Evolutionary conservation across 208 protist genomes (phyloP).

Genomic region (Acanthamoeba culbertsoni): DNA sequence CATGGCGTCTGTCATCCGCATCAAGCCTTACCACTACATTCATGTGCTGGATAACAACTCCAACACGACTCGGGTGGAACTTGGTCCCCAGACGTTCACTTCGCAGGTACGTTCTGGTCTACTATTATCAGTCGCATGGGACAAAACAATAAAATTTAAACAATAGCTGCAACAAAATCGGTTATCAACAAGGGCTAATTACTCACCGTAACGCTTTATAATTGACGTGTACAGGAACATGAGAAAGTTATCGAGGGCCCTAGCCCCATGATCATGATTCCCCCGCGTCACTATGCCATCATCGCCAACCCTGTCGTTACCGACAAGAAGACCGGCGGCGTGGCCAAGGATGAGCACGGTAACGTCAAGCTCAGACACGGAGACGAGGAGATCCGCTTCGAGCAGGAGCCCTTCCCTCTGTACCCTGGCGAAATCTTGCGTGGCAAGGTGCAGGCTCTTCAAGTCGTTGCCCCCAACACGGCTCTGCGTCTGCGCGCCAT

Average conservation of each 20-base stretch:
- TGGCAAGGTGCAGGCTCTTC: conserved; percentile 69
- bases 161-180: too few species aligned
- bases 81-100: conserved; percentile 92
- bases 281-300: conserved; percentile 89
- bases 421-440: conserved; percentile 83
- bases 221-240: conserved; percentile 81
- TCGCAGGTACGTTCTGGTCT: too few species aligned
- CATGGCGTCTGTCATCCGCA: conserved; percentile 82
- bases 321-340: conserved; percentile 70
- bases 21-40: conserved; percentile 92
- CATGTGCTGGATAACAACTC: conserved; percentile 94
- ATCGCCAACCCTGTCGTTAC: conserved; percentile 88
- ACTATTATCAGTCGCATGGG: too few species aligned
- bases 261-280: conserved; percentile 84
- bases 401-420: conserved; percentile 86
- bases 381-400: conserved; percentile 89
- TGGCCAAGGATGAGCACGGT: conserved; percentile 80
- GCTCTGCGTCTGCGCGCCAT: conserved; percentile 79
- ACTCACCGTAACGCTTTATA: too few species aligned
- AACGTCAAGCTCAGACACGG: conserved; percentile 90
- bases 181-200: too few species aligned
- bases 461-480: conserved; percentile 70
- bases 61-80: conserved; percentile 67
- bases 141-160: too few species aligned
- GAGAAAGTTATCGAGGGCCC: conserved; percentile 91